Base-by-base conservation (phyloP, 768 basidiomycete genomes). In the Tylopilus vinaceipallidus region DNA sequence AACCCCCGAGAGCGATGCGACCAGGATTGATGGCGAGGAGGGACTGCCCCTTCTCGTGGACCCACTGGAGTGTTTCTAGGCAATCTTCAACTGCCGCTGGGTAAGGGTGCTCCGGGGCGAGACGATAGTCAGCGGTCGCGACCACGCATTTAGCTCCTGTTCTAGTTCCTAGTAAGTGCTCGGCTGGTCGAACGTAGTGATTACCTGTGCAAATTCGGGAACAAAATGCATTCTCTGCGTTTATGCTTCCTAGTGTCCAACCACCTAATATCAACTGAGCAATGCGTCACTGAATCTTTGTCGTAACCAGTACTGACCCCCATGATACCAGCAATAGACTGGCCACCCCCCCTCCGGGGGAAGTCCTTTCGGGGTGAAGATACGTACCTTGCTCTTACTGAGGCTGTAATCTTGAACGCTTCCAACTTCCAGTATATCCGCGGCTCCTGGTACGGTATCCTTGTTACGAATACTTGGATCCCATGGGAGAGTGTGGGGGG, bases 241-340 rank as follows among this genome's bases (percentile, higher is more conserved):
- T 60, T 54, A 87, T 86, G 47, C 73, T 81, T 0, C 88, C 88
- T 2, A 89, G 71, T 0, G 86, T 87, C 88, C 88, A 88, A 29
- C 88, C 88, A 35, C 88, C 87, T 84, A 56, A 42, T 17, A 5
- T 39, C 42, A 16, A 11, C 37, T 53, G 22, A 58, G 35, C 4
- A 37, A 16, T 16, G 27, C 13, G 4, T 14, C 16, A 24, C 22
- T 14, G 34, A 16, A 36, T 4, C 7, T 26, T 14, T 4, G 3
- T 30, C 34, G 4, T 13, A 33, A 36, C 8, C 32, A 13, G 11
- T 9, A 56, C 75, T 47, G 52, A 79, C 86, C 87, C 45, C 88
- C 88, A 54, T 88, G 88, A 62, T 83, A 87, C 74, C 77, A 89
- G 37, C 87, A 75, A 52, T 88, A 79, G 2, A 81, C 77, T 0